Evolutionary conservation across 163 green algal species (phyloP), one percentile per base, ranked within the genome.

Genomic region (Prototheca wickerhamii): DNA sequence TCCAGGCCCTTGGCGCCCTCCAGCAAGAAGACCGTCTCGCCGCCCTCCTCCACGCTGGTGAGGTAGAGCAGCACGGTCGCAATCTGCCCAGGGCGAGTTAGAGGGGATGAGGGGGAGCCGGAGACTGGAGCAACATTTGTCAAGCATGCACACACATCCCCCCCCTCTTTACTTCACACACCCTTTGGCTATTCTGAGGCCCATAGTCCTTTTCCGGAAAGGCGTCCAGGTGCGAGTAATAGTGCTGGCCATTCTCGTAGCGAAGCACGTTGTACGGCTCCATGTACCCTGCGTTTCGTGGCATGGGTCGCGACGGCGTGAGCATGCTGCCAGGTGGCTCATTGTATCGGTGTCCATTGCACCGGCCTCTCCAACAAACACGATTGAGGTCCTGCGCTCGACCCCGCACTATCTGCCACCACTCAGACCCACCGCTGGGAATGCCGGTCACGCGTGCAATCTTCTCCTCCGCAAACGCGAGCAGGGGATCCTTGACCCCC

Each of bases 181-280:
- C 77, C 65, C 80, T 43, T 54, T 84, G 75, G 42, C 69, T 84
- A 33, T 37, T 29, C 59, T 86, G 78, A 1, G 70, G 71, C 0
- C 78, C 80, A 60, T 87, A 86, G 23, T 69, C 68, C 32, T 84
- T 70, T 17, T 74, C 74, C 20, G 73, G 53, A 50, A 86, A 86
- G 0, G 76, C 71, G 61, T 87, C 81, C 31, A 83, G 81, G 56
- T 87, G 81, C 18, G 65, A 67, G 59, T 92, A 64, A 66, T 92
- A 92, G 35, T 92, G 84, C 71, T 91, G 85, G 2, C 64, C 69
- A 3, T 68, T 54, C 60, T 90, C 74, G 63, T 92, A 92, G 18
- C 85, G 69, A 34, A 92, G 68, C 35, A 92, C 78, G 30, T 92
- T 92, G 70, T 91, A 92, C 4, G 82, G 70, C 75, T 87, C 75